Conservation (phyloP, 2,329 filamentous ascomycete species). For the Colletotrichum tanaceti region DNA sequence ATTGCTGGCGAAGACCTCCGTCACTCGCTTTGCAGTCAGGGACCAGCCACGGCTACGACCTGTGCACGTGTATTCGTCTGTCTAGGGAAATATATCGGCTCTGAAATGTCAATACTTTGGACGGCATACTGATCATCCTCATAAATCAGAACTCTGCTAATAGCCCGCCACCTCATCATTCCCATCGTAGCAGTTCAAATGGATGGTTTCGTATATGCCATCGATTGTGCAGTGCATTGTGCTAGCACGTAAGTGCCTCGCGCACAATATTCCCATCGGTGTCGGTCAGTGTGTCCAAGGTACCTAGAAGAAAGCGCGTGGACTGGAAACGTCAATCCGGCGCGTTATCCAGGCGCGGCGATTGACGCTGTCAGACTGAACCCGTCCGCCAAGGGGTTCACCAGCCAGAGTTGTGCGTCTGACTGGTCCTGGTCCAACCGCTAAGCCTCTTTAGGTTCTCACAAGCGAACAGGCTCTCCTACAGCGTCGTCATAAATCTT, state of each 20-base stretch:
- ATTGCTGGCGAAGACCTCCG: not conserved
- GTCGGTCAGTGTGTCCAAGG: not conserved
- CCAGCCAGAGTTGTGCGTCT: not conserved
- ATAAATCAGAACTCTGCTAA: too few species aligned
- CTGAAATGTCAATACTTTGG: constrained; percentile 6
- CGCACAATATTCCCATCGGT: constrained; percentile 5
- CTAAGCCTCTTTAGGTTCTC: constrained; percentile 17
- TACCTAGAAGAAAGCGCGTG: not conserved
- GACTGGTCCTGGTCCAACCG: constrained; percentile 13
- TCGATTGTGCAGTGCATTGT: constrained; percentile 10
- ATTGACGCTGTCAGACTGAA: constrained; percentile 2
- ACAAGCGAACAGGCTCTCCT: not conserved
- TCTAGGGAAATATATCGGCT: constrained; percentile 4
- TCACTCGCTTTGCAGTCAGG: not conserved
- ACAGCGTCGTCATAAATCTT: constrained; percentile 30
- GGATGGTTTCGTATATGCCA: constrained; percentile 3
- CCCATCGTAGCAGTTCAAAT: constrained; percentile 3
- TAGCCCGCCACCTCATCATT: constrained; percentile 1
- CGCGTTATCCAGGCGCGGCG: constrained; percentile 17
- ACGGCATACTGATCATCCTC: not conserved
- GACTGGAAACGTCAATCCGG: constrained; percentile 30
- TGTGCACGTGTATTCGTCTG: not conserved
- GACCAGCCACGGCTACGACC: not conserved
- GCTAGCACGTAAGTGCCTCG: not conserved
- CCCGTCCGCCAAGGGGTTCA: constrained; percentile 2